Percentiles rank a stretch among this genome's conserved stretches.
Evolutionary conservation across 2,329 filamentous ascomycete genomes (phyloP).

Genomic region (Alternaria longipes): DNA sequence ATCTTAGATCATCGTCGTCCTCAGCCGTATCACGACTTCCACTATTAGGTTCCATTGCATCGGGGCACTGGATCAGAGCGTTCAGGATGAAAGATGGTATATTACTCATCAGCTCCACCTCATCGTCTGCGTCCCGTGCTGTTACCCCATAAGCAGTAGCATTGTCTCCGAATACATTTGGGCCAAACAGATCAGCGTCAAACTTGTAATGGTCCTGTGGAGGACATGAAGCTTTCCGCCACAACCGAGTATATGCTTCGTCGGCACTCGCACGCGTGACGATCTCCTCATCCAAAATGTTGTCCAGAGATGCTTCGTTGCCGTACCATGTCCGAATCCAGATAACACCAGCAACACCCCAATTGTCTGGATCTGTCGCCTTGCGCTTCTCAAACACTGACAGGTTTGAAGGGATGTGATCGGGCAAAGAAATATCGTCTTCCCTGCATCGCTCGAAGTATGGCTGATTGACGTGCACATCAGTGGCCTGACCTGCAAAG

Average conservation of each 20-base stretch:
- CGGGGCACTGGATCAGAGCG: constrained; percentile 7
- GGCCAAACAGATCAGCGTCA: neutral
- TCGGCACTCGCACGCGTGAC: constrained; percentile 5
- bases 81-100: constrained; percentile 3
- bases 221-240: constrained; percentile 3
- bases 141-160: neutral
- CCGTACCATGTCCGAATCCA: constrained; percentile 12
- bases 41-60: constrained; percentile 1
- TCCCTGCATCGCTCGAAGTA: neutral
- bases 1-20: neutral
- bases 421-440: neutral
- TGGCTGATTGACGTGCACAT: neutral
- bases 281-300: neutral
- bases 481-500: neutral
- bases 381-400: constrained; percentile 7
- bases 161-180: neutral
- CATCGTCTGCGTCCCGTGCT: constrained; percentile 10
- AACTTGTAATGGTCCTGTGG: neutral
- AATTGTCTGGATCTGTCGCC: neutral
- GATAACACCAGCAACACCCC: neutral
- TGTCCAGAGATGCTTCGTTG: neutral
- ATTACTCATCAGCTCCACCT: constrained; percentile 6
- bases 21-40: neutral
- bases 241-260: neutral
- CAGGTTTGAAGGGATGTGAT: neutral